A percentile compares a stretch with the other conserved stretches of the same genome.
These are phyloP conservation scores for Apiospora saccharicola DNA, from an alignment of 2,329 filamentous ascomycete species.

Conservation along the genomic window DNA sequence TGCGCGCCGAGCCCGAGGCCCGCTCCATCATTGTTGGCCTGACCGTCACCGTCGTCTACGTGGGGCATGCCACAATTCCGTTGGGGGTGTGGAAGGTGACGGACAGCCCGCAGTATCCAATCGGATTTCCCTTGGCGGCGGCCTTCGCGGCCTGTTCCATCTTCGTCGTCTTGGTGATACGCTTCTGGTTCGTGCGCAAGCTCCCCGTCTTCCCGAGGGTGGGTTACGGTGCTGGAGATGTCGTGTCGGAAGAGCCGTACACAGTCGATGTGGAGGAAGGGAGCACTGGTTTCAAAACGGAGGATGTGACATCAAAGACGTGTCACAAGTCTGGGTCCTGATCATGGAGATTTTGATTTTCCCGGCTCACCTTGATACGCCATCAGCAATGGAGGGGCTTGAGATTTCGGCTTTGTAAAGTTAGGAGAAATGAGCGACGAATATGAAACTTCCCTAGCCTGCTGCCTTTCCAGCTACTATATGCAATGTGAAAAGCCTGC, in stretches of 20 bases:
- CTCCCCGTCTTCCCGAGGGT: neutral
- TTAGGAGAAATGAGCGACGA: too few species aligned
- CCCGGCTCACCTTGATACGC: too few species aligned
- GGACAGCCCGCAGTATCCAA: constrained; percentile 45
- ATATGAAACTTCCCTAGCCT: too few species aligned
- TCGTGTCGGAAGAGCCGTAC: neutral
- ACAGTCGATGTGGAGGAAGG: neutral
- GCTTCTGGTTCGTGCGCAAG: constrained; percentile 35
- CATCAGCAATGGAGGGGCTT: too few species aligned
- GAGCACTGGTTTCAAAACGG: too few species aligned
- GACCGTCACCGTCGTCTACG: constrained; percentile 48
- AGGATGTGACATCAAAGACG: too few species aligned
- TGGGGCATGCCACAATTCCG: constrained; percentile 49
- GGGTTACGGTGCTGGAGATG: neutral
- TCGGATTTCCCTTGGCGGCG: constrained; percentile 47
- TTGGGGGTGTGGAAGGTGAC: constrained; percentile 45
- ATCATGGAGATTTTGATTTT: too few species aligned
- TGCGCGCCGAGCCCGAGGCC: constrained; percentile 47
- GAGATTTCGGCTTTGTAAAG: too few species aligned
- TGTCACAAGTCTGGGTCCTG: too few species aligned
- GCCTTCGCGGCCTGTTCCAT: constrained; percentile 44
- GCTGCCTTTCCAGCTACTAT: too few species aligned
- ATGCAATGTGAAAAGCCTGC: too few species aligned
- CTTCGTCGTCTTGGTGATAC: constrained; percentile 41
- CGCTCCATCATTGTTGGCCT: constrained; percentile 46